Conservation (phyloP, 371 early-diverging fungal species). For the Actinomucor elegans region DNA sequence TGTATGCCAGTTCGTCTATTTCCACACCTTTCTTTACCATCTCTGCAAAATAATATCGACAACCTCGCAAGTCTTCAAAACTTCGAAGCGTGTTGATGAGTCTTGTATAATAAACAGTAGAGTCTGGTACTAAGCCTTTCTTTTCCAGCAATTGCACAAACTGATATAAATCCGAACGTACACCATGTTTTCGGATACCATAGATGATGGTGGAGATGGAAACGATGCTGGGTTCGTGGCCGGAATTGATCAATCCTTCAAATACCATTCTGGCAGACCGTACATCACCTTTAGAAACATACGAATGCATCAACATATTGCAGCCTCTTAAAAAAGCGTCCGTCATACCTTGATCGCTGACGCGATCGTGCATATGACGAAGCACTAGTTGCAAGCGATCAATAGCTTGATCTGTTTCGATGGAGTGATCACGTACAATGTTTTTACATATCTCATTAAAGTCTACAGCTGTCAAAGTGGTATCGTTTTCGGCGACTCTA, state of each 20-base stretch:
- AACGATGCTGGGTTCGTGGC: neutral
- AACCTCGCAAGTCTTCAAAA: slow-evolving; percentile 14
- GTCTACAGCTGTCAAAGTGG: neutral
- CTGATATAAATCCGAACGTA: slow-evolving; percentile 18
- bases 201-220: slow-evolving; percentile 27
- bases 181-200: slow-evolving; percentile 23
- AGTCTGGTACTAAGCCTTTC: slow-evolving; percentile 1
- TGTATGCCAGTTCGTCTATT: slow-evolving; percentile 7
- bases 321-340: slow-evolving; percentile 24
- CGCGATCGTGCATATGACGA: slow-evolving; percentile 6
- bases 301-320: slow-evolving; percentile 41
- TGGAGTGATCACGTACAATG: neutral
- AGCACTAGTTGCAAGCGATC: slow-evolving; percentile 22
- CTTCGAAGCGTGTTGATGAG: slow-evolving; percentile 23
- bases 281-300: slow-evolving; percentile 18
- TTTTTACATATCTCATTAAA: neutral
- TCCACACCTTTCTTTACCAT: slow-evolving; percentile 12
- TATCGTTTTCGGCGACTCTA: no score
- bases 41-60: slow-evolving; percentile 9
- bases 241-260: slow-evolving; percentile 21
- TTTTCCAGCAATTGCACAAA: slow-evolving; percentile 4
- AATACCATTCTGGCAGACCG: slow-evolving; percentile 33
- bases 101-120: slow-evolving; percentile 8
- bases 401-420: neutral
- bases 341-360: neutral